A percentile compares a stretch with the other conserved stretches of the same genome.
Conservation (phyloP, 495 filamentous ascomycete genomes). For the Elasticomyces elasticus region DNA sequence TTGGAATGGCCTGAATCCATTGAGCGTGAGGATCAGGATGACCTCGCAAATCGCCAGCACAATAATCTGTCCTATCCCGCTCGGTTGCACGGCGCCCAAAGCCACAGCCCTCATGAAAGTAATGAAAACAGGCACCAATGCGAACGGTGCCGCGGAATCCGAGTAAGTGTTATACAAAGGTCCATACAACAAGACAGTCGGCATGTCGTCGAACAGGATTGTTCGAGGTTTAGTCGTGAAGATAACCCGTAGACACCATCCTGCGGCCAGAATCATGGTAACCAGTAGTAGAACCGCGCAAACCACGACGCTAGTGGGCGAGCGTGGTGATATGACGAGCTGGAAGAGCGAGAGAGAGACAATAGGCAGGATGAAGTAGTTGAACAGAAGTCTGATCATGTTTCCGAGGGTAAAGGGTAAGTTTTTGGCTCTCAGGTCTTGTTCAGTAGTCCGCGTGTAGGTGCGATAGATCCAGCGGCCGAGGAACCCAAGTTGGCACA, state of each 20-base stretch:
- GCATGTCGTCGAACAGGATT: conserved; percentile 83
- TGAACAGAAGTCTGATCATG: conserved; percentile 77
- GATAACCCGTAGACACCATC: conserved; percentile 74
- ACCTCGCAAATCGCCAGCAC: conserved; percentile 90
- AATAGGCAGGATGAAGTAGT: conserved; percentile 81
- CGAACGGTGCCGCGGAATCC: conserved; percentile 80
- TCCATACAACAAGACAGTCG: conserved; percentile 81
- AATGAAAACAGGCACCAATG: conserved; percentile 71
- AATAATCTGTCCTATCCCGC: conserved; percentile 84
- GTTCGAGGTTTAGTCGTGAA: conserved; percentile 69
- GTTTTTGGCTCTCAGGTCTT: conserved; percentile 83
- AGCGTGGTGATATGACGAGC: conserved; percentile 60
- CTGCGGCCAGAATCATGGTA: conserved; percentile 57
- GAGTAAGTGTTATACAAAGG: conserved; percentile 96
- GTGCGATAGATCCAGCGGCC: conserved; percentile 63
- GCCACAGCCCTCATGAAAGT: conserved; percentile 79
- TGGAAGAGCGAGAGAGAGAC: conserved; percentile 84
- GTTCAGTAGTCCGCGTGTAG: conserved; percentile 60
- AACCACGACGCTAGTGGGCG: conserved; percentile 57
- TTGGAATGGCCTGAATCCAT: conserved; percentile 84
- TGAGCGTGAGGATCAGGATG: conserved; percentile 73
- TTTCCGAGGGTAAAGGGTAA: conserved; percentile 86
- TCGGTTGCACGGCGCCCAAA: conserved; percentile 84
- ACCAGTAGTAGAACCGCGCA: conserved; percentile 65
- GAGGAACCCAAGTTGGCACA: conserved; percentile 68